Conservation (phyloP, 257 asterid genomes). For the Fraxinus pennsylvanica region DNA sequence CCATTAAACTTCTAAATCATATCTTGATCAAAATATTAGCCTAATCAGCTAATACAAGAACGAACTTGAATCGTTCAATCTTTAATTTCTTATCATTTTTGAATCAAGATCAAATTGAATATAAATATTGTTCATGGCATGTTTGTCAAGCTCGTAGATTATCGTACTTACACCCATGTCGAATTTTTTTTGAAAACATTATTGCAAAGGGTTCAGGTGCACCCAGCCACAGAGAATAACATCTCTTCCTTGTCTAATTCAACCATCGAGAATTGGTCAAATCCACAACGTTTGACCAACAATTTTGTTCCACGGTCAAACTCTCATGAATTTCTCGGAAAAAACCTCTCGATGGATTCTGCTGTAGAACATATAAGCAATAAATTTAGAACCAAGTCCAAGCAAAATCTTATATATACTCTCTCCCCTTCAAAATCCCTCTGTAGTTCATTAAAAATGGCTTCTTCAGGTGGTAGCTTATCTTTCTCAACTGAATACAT, state of each 20-base stretch:
- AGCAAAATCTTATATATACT: neutral
- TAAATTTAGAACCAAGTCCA: neutral
- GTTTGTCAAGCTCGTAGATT: too few species aligned
- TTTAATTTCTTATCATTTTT: too few species aligned
- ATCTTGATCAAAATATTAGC: too few species aligned
- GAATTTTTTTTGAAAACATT: too few species aligned
- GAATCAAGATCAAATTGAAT: too few species aligned
- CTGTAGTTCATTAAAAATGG: neutral
- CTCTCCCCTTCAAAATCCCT: neutral
- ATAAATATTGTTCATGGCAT: too few species aligned
- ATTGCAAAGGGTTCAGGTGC: neutral
- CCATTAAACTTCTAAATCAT: neutral
- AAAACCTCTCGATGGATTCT: neutral
- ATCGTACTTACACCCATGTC: too few species aligned
- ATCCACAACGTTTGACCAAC: constrained; percentile 24
- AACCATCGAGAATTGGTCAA: constrained; percentile 49
- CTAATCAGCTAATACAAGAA: too few species aligned
- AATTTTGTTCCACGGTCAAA: constrained; percentile 6
- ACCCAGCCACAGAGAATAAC: neutral
- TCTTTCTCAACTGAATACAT: constrained; percentile 19
- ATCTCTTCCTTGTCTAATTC: constrained; percentile 19
- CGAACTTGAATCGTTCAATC: too few species aligned
- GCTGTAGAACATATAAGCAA: neutral
- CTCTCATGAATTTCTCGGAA: neutral
- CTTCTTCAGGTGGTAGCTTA: constrained; percentile 1